Evolutionary conservation across 805 yeast genomes (phyloP), one percentile per base, ranked within the genome.

Genomic region (Candida xyloterini): DNA sequence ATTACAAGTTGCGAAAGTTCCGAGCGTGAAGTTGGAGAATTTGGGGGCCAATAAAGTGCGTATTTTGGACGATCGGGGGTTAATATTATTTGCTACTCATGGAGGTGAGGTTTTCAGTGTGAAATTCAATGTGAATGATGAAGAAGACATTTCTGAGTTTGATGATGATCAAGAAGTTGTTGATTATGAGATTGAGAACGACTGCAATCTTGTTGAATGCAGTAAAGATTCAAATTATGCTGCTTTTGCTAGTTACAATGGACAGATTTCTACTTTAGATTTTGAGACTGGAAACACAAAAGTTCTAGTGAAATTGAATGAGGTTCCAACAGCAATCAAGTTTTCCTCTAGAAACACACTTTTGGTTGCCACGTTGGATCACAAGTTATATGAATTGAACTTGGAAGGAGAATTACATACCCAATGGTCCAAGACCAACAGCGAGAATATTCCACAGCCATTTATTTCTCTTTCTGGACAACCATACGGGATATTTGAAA

Each of bases 381-480:
- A 84, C 59, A 81, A 77, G 52, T 59, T 93, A 16, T 74, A 74
- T 45, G 97, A 89, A 63, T 81, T 87, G 51, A 71, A 75, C 35
- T 49, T 71, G 13, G 46, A 44, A 8, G 43, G 42, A 8, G 57
- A 61, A 21, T 57, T 76, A 33, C 68, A 78, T 48, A 82, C 96
- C 0, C 55, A 71, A 8, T 91, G 98, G 99, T 82, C 95, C 9
- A 77, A 78, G 47, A 66, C 73, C 37, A 88, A 88, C 60, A 74
- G 87, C 13, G 93, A 84, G 37, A 70, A 75, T 41, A 62, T 89
- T 48, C 97, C 98, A 2, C 67, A 67, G 26, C 78, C 78, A 45
- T 79, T 84, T 46, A 56, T 71, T 13, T 59, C 67, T 2, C 66
- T 75, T 38, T 74, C 73, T 13, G 91, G 84, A 42, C 79, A 82